Evolutionary conservation across 345 rosid species (phyloP), one percentile per base, ranked within the genome.

Genomic region (Aethionema arabicum): DNA sequence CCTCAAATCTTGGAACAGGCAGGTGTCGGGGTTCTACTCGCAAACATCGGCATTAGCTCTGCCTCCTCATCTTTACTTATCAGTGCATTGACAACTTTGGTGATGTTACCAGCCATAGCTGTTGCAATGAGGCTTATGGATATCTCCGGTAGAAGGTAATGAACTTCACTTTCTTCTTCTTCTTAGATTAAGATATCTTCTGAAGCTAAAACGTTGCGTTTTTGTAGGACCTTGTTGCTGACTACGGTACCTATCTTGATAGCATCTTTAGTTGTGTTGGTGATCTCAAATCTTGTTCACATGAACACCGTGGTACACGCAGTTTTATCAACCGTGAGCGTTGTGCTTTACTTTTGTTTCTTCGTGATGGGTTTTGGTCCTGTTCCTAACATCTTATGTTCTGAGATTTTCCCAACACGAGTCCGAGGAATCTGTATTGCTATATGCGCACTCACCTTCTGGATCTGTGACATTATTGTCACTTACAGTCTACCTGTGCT

Each of bases 361-460:
- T 93, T 93, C 32, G 96, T 93, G 63, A 86, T 93, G 97, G 99
- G 99, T 9, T 93, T 90, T 1, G 99, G 99, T 52, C 99, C 99
- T 12, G 38, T 86, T 53, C 99, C 99, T 5, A 93, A 93, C 80
- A 88, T 93, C 43, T 88, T 93, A 11, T 93, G 99, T 8, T 72
- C 99, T 0, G 99, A 93, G 82, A 93, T 93, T 67, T 93, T 93
- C 69, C 99, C 99, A 3, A 90, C 99, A 11, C 75, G 95, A 21
- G 87, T 86, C 16, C 96, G 97, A 2, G 96, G 96, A 53, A 70
- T 90, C 63, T 90, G 99, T 80, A 86, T 93, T 0, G 99, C 99
- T 43, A 73, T 90, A 1, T 93, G 99, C 11, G 97, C 92, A 0
- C 90, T 93, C 2, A 73, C 87, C 0, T 93, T 90, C 66, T 90